Evolutionary conservation across 2,329 filamentous ascomycete genomes (phyloP).

Genomic region (Nemania sp.): DNA sequence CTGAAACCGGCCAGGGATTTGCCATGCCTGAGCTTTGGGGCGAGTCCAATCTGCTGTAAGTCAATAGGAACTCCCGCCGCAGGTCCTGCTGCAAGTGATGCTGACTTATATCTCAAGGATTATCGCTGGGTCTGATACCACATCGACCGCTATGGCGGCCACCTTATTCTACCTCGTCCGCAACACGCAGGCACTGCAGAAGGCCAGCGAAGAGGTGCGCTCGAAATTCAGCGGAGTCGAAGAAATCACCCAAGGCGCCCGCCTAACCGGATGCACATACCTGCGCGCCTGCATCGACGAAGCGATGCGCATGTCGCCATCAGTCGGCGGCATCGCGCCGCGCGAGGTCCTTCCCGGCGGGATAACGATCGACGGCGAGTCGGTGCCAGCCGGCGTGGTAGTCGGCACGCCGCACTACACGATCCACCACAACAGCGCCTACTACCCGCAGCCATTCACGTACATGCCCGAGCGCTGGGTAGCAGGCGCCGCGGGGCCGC

Average conservation of each 20-base stretch:
- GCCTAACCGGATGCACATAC: conserved; percentile 57
- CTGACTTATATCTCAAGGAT: conserved; percentile 47
- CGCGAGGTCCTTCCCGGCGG: conserved; percentile 62
- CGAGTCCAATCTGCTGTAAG: conserved; percentile 68
- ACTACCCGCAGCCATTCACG: conserved; percentile 62
- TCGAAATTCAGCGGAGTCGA: conserved; percentile 53
- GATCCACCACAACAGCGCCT: conserved; percentile 66
- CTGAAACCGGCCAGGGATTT: conserved; percentile 70
- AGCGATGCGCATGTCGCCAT: conserved; percentile 65
- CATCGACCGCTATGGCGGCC: conserved; percentile 67
- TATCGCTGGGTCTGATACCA: conserved; percentile 73
- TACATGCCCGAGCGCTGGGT: conserved; percentile 71
- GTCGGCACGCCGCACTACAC: conserved; percentile 69
- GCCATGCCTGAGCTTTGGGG: conserved; percentile 69
- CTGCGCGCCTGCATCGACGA: conserved; percentile 68
- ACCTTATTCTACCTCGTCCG: conserved; percentile 66
- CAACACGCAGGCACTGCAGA: conserved; percentile 50
- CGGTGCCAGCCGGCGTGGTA: conserved; percentile 61
- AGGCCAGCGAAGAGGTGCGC: conserved; percentile 56
- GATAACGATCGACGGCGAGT: conserved; percentile 55
- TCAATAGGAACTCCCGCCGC: conserved; percentile 2
- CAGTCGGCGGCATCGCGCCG: conserved; percentile 62
- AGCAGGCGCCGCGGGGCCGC: conserved; percentile 42
- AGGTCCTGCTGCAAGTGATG: background rate
- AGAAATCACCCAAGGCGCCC: conserved; percentile 57